A percentile compares a stretch with the other conserved stretches of the same genome.
phyloP scores from a whole-genome alignment of 768 basidiomycete species.

The Tephrocybe sp. region DNA sequence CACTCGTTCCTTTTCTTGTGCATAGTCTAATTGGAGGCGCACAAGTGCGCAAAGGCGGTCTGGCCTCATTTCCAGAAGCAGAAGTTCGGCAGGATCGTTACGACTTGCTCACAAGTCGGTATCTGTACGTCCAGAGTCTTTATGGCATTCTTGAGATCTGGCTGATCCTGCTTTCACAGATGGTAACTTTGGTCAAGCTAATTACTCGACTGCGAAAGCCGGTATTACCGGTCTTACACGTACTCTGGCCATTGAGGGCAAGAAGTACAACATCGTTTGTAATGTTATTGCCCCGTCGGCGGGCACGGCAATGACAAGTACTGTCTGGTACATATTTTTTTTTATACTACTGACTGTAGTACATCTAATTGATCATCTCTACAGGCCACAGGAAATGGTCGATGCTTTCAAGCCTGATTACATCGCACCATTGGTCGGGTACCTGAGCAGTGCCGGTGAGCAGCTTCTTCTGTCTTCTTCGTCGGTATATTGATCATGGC shows the following conservation, averaged over 20 bases:
- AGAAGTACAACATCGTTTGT: conserved; percentile 86
- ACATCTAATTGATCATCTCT: neutral
- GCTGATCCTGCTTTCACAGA: conserved; percentile 41
- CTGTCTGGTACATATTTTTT: conserved; percentile 55
- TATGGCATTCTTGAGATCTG: neutral
- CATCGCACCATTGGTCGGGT: conserved; percentile 92
- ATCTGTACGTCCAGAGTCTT: conserved; percentile 63
- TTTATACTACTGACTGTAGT: neutral
- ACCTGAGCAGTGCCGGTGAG: conserved; percentile 73
- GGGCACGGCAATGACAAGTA: conserved; percentile 90
- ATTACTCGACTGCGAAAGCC: conserved; percentile 93
- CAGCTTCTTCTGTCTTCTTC: neutral
- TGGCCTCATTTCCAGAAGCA: conserved; percentile 98
- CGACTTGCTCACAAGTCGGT: conserved; percentile 90
- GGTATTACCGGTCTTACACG: conserved; percentile 90
- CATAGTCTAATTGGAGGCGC: neutral
- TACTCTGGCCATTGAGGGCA: conserved; percentile 88
- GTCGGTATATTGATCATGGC: neutral
- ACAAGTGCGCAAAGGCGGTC: conserved; percentile 85
- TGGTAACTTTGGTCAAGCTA: conserved; percentile 94
- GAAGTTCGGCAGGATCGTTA: conserved; percentile 93
- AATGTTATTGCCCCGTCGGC: conserved; percentile 88
- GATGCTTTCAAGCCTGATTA: conserved; percentile 94
- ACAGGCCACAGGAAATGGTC: conserved; percentile 80
- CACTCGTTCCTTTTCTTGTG: neutral